These are phyloP conservation scores for Avena insularis DNA, from an alignment of 176 grass and related monocot genomes.

Conservation along the genomic window DNA sequence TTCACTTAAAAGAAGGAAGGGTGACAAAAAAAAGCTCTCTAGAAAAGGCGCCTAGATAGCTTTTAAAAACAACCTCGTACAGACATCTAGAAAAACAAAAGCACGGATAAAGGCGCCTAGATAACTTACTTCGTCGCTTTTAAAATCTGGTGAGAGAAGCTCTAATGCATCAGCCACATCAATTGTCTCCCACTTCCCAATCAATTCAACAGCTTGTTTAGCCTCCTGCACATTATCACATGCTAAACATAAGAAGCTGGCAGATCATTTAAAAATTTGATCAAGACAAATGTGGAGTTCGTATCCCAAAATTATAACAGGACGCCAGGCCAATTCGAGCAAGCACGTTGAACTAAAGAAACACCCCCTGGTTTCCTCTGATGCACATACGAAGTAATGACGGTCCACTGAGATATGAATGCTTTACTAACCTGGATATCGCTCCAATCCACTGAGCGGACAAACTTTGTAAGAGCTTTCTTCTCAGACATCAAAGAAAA, in stretches of 20 bases:
- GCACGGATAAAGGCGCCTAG: background rate
- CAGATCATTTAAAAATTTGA: background rate
- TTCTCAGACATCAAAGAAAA: constrained; percentile 99
- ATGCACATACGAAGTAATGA: constrained; percentile 12
- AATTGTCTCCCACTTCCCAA: background rate
- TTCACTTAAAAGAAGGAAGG: background rate
- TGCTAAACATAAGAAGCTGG: background rate
- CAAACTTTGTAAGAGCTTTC: constrained; percentile 94
- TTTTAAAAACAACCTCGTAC: background rate
- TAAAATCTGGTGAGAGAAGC: constrained; percentile 2
- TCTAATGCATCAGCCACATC: constrained; percentile 21
- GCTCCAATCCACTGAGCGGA: constrained; percentile 95
- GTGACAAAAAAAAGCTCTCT: background rate
- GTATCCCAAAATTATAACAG: background rate
- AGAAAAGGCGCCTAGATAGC: background rate
- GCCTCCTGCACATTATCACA: background rate
- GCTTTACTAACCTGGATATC: constrained; percentile 81
- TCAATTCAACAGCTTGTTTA: constrained; percentile 21
- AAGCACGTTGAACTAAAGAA: background rate
- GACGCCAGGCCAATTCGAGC: background rate
- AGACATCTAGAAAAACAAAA: background rate
- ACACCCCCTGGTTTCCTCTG: background rate
- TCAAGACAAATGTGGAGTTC: background rate
- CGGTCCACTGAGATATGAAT: background rate
- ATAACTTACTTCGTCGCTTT: background rate